Evolutionary conservation across 2,329 filamentous ascomycete species (phyloP), one percentile per base, ranked within the genome.

Genomic region (Neoascochyta sp.): DNA sequence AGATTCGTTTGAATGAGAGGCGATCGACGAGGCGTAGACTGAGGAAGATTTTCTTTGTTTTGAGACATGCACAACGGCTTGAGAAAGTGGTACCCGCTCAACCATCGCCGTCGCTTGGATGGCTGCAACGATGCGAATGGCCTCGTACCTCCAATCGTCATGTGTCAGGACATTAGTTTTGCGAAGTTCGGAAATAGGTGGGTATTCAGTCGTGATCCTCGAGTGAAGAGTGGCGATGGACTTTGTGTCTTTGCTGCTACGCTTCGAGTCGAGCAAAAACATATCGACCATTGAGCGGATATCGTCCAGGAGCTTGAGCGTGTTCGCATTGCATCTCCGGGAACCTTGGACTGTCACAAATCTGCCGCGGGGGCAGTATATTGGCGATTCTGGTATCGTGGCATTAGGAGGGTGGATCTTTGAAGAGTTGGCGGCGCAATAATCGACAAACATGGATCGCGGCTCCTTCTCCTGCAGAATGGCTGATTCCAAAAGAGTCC

Each of bases 341-440:
- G 53, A 54, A 16, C 39, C 41, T 16, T 45, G 38, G 12, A 64
- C 32, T 1, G 56, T 63, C 7, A 48, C 34, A 20, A 55, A 62
- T 5, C 38, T 43, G 1, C 14, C 22, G 9, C 49, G 47, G 6
- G 61, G 60, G 20, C 46, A 52, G 32, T 54, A 64, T 0, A 65
- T 36, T 5, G 62, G 62, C 2, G 59, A 63, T 22, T 64, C 60
- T 1, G 62, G 62, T 16, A 62, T 41, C 4, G 41, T 47, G 6
- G 41, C 46, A 3, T 36, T 49, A 11, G 27, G 24, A 5, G 36
- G 34, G 15, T 58, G 50, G 9, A n/a, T 26, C 8, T 29, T 50
- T 1, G 25, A 16, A 16, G 43, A 46, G 4, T 32, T 28, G 7
- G 39, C 22, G 5, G 36, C n/a, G 27, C 43, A 52, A 23, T 53